Evolutionary conservation across 106 monocot species (phyloP).

Genomic region (Alisma plantagoaquatica): DNA sequence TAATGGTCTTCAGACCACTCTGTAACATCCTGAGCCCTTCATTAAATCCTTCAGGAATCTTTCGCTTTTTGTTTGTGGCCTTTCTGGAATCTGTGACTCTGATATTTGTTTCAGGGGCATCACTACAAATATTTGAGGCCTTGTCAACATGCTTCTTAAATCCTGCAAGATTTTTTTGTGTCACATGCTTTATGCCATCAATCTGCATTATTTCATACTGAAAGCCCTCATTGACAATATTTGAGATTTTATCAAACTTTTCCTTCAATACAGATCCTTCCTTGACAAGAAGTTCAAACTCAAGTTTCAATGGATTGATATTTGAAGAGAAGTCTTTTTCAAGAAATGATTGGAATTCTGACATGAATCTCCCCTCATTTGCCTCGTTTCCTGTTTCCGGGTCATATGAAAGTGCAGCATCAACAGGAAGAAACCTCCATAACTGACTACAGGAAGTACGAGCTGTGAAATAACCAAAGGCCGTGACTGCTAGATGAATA

Average conservation of each 20-base stretch:
- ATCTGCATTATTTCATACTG: constrained; percentile 15
- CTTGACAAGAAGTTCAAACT: constrained; percentile 30
- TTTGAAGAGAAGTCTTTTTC: constrained; percentile 51
- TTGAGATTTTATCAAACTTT: constrained; percentile 7
- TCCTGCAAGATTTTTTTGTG: no score
- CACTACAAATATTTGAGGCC: no score
- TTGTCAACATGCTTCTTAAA: no score
- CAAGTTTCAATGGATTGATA: constrained; percentile 27
- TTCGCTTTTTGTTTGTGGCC: constrained; percentile 42
- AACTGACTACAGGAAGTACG: constrained; percentile 68
- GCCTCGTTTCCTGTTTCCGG: constrained; percentile 37
- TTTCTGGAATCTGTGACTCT: neutral
- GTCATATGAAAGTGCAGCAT: constrained; percentile 91
- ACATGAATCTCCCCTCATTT: constrained; percentile 70
- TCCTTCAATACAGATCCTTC: constrained; percentile 50
- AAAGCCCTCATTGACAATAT: constrained; percentile 8
- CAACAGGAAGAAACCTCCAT: constrained; percentile 77
- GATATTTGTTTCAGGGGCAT: no score
- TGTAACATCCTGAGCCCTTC: constrained; percentile 65
- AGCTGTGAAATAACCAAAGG: constrained; percentile 82
- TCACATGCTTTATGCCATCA: constrained; percentile 7
- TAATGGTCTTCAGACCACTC: constrained; percentile 57
- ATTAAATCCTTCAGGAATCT: constrained; percentile 51
- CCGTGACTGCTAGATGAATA: constrained; percentile 50
- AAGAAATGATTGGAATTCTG: constrained; percentile 63